phyloP scores from a whole-genome alignment of 345 rosid genomes.

The Pugionium dolabratum region DNA sequence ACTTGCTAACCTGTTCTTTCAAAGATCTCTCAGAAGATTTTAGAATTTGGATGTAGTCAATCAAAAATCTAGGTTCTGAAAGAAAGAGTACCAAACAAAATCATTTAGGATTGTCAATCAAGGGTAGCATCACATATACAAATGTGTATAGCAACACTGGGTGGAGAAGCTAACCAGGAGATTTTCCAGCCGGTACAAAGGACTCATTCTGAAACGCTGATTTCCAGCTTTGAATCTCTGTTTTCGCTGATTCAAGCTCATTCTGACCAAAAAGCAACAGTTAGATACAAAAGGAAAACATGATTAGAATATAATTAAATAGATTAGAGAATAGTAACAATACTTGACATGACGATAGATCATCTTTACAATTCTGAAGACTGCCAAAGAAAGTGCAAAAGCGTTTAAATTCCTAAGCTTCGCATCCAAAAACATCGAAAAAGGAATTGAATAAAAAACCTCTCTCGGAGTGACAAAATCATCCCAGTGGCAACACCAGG shows the following conservation, averaged over 20 bases:
- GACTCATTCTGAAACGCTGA: slow-evolving; percentile 73
- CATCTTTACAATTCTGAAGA: slow-evolving; percentile 70
- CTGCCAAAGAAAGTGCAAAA: slow-evolving; percentile 47
- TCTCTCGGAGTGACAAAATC: slow-evolving; percentile 87
- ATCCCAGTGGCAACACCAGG: slow-evolving; percentile 73
- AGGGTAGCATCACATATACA: slow-evolving; percentile 12
- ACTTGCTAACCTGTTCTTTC: slow-evolving; percentile 72
- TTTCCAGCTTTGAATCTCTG: slow-evolving; percentile 82
- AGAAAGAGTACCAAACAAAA: slow-evolving; percentile 28
- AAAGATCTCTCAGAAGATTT: slow-evolving; percentile 78
- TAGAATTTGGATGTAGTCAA: slow-evolving; percentile 71
- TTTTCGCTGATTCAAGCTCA: slow-evolving; percentile 77
- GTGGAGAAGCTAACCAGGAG: slow-evolving; percentile 67
- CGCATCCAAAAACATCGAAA: neutral
- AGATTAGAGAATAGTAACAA: slow-evolving; percentile 35
- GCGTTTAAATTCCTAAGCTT: neutral
- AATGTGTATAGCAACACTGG: slow-evolving; percentile 6
- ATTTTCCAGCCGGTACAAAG: slow-evolving; percentile 58
- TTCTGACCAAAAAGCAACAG: slow-evolving; percentile 41
- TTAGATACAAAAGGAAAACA: neutral
- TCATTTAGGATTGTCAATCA: slow-evolving; percentile 2
- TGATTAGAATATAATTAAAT: neutral
- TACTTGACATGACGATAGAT: slow-evolving; percentile 78
- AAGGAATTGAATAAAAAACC: slow-evolving; percentile 47
- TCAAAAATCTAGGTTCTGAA: slow-evolving; percentile 74